Evolutionary conservation across 306 rosid species (phyloP).

Genomic region (Glycine tomentella): DNA sequence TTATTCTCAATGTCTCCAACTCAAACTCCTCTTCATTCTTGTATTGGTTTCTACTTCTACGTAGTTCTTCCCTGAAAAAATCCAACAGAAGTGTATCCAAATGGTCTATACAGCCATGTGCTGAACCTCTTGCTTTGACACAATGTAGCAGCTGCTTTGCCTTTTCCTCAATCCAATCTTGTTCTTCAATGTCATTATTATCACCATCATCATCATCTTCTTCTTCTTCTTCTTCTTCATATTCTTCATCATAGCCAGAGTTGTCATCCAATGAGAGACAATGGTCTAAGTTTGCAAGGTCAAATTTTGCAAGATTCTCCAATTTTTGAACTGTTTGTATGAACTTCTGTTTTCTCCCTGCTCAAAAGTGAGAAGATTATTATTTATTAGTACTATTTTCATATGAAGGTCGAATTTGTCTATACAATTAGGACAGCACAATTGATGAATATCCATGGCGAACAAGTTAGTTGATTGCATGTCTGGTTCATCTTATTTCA

Average conservation of each 20-base stretch:
- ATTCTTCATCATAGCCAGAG: conserved; percentile 34
- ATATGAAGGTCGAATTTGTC: background rate
- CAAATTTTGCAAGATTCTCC: conserved; percentile 56
- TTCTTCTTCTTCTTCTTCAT: background rate
- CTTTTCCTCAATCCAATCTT: conserved; percentile 46
- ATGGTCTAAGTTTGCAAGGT: conserved; percentile 40
- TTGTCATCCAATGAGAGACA: conserved; percentile 46
- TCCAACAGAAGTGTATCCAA: conserved; percentile 58
- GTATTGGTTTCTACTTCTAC: conserved; percentile 36
- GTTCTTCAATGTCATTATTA: conserved; percentile 33
- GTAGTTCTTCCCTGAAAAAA: conserved; percentile 61
- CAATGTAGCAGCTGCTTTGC: conserved; percentile 56
- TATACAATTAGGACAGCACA: background rate
- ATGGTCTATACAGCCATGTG: conserved; percentile 9
- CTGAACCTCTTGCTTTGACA: conserved; percentile 49
- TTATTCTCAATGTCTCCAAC: conserved; percentile 51
- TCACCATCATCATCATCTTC: background rate
- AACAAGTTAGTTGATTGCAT: too few species aligned
- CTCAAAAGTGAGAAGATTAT: conserved; percentile 33
- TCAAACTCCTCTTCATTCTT: conserved; percentile 44
- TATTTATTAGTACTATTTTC: conserved; percentile 11
- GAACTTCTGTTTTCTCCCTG: conserved; percentile 66
- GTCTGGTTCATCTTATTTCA: too few species aligned
- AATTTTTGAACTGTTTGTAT: conserved; percentile 51
- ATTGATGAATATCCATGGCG: background rate